Evolutionary conservation across 805 yeast genomes (phyloP), one percentile per base, ranked within the genome.

Genomic region (Candida vartiovaarae): DNA sequence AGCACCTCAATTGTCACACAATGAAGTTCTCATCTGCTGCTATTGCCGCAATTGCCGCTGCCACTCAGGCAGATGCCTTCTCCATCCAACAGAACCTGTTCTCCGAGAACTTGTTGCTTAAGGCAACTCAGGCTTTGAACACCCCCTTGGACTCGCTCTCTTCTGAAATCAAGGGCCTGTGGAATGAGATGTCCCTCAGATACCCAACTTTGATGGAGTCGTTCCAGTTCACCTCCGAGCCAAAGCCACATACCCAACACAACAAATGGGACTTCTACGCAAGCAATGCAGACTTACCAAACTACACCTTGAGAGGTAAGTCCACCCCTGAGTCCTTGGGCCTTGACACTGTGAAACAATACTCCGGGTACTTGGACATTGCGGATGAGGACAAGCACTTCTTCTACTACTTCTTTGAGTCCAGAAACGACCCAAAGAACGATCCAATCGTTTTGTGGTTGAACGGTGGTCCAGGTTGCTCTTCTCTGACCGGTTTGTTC

Each of bases 381-480:
- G 77, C 72, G 47, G 86, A 82, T 40, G 87, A 81, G 53, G 96
- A 87, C 60, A 88, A 88, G 67, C 96, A 88, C 66, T 81, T 87
- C 61, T 87, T 86, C 68, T 75, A 70, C 58, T 73, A 93, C 90
- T 82, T 82, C 59, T 89, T 88, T 56, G 95, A 88, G 65, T 82
- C 91, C 47, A 78, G 95, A 71, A 83, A 82, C 61, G 90, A 85
- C 63, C 95, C 96, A n/a, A 67, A 67, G 50, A 84, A 73, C 47
- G 96, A 87, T 64, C 96, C 96, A 1, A 71, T 87, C 34, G 75
- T 89, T 40, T 71, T 91, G 53, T 89, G 96, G 95, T 73, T 88
- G 60, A 88, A 88, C 60, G 96, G 96, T 54, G 96, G 96, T 15
- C 96, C 96, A 36, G 96, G 96, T 4, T 88, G 96, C 66, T 84